Evolutionary conservation across 805 yeast genomes (phyloP), one percentile per base, ranked within the genome.

Genomic region (Saturnispora halmiae): DNA sequence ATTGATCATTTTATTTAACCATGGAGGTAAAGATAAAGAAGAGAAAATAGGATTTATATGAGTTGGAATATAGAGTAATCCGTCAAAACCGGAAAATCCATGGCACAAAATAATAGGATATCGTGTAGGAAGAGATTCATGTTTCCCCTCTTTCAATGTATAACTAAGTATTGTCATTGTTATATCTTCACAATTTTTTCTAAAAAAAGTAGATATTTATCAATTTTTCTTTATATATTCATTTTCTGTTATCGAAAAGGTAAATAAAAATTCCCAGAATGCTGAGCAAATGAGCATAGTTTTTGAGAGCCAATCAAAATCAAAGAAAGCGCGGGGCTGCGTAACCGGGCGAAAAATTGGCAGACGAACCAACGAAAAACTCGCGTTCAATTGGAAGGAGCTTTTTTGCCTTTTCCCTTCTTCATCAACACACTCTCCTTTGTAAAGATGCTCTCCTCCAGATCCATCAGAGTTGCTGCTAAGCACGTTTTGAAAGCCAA

Each of bases 401-500:
- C n/a, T n/a, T n/a, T n/a, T n/a, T n/a, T n/a, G n/a, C n/a, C n/a
- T n/a, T n/a, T n/a, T 34, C 31, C 37, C 26, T 28, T 34, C 27
- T 19, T 28, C 19, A 15, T 15, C 36, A 33, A 21, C 38, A 26
- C 7, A 21, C n/a, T 14, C 27, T 22, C 28, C 11, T 25, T 25
- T 27, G 21, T 34, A 68, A 54, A 38, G 63, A 82, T 82, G 92
- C 81, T 82, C 73, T 79, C 88, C 60, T 75, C 79, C 64, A 86
- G 92, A 76, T 77, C 87, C 69, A 72, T 81, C 66, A 83, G 88
- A 73, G 75, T 84, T 64, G 86, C 86, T 65, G 75, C 84, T 64
- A 82, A 85, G 72, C 73, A 85, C 61, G 81, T 80, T 61, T 70
- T 70, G 60, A 69, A 73, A 55, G 70, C 70, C 55, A 69, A 69